A percentile compares a stretch with the other conserved stretches of the same genome.
phyloP scores from a whole-genome alignment of 2,329 filamentous ascomycete species.

The Teratosphaeria destructans region DNA sequence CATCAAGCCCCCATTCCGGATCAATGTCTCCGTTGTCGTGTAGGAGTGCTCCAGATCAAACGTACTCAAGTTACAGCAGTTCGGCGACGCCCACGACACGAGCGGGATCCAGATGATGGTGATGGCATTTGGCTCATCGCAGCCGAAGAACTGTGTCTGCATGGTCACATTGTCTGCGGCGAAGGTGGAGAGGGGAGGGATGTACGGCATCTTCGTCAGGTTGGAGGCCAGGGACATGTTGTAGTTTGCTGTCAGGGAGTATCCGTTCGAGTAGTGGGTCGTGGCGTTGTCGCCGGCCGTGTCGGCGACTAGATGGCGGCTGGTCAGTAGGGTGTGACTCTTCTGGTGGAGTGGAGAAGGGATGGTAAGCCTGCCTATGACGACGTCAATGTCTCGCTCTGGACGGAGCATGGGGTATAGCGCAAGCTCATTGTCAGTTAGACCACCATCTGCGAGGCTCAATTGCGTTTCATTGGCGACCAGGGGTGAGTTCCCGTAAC shows the following conservation, averaged over 20 bases:
- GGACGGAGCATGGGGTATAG: neutral
- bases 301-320: neutral
- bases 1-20: neutral
- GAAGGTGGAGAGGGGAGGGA: neutral
- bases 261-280: neutral
- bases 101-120: slow-evolving; percentile 2
- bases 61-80: neutral
- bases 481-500: neutral
- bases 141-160: slow-evolving; percentile 1
- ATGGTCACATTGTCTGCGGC: neutral
- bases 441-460: neutral
- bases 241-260: neutral
- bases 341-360: neutral
- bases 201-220: slow-evolving; percentile 2
- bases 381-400: neutral
- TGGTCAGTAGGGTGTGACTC: neutral
- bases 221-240: neutral
- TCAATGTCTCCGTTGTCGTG: neutral
- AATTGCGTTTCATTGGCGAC: neutral
- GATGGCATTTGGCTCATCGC: neutral
- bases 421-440: neutral
- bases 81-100: neutral
- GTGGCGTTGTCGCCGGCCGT: neutral
- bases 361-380: neutral
- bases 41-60: neutral